Percentiles rank a stretch among this genome's conserved stretches.
These are phyloP conservation scores for Cucurbita pepo DNA, from an alignment of 306 rosid species.

Conservation along the genomic window DNA sequence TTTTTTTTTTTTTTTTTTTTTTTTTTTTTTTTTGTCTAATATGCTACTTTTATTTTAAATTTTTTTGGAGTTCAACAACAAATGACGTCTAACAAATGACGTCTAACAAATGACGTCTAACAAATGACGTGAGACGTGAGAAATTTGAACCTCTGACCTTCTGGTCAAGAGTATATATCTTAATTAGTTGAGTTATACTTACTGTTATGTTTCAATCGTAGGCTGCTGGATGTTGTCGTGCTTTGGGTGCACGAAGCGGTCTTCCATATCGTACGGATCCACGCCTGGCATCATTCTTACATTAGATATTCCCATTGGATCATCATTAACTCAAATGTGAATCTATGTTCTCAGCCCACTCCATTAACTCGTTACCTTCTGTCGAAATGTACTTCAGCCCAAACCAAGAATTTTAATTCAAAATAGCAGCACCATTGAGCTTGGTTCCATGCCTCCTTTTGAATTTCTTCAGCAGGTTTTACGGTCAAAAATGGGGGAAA, in stretches of 20 bases:
- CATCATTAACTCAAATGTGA: background rate
- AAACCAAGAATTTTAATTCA: background rate
- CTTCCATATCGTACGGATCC: slow-evolving; percentile 63
- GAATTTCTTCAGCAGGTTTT: background rate
- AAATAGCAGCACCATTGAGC: background rate
- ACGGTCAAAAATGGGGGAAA: background rate
- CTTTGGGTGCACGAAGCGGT: slow-evolving; percentile 75
- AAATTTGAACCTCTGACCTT: too few relatives aligned
- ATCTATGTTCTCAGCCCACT: background rate
- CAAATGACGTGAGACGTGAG: too few relatives aligned
- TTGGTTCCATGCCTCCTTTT: background rate
- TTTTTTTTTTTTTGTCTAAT: too few relatives aligned
- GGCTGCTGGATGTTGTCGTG: slow-evolving; percentile 83
- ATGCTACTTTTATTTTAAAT: too few relatives aligned
- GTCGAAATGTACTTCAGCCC: background rate
- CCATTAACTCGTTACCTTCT: background rate
- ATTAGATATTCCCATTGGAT: background rate
- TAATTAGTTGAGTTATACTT: background rate
- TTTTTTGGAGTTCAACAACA: too few relatives aligned
- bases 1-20: too few relatives aligned
- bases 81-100: too few relatives aligned
- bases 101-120: too few relatives aligned
- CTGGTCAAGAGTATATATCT: background rate
- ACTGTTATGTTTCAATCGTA: slow-evolving; percentile 14
- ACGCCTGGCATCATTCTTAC: slow-evolving; percentile 38